Evolutionary conservation across 2,329 filamentous ascomycete genomes (phyloP), one percentile per base, ranked within the genome.

Genomic region (Claviceps humidiphila): DNA sequence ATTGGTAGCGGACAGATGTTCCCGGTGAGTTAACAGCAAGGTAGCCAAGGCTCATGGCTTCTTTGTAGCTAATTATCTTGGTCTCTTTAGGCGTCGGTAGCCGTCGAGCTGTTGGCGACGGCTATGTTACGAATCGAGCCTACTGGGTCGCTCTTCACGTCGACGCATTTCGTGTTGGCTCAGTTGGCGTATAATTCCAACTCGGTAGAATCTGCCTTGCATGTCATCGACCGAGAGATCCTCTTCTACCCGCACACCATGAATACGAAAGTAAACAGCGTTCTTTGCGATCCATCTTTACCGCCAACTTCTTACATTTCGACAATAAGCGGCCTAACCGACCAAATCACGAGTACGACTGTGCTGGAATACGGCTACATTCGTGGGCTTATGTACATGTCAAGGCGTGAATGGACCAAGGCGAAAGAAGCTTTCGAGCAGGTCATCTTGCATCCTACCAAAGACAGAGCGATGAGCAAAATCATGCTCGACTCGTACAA

Each of bases 401-500:
- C 74, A 2, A 65, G 74, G 49, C 72, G 76, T 53, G 68, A 80
- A 55, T 90, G 85, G 84, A 62, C 67, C 17, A 77, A 76, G 53
- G 84, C 85, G 0, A 68, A 75, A 16, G 74, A 74, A 40, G 80
- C 82, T 34, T 74, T 89, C 26, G 78, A 81, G 58, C 74, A 79
- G 54, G 77, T 80, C 44, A 72, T 95, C 39, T 78, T 82, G 3
- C 82, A 83, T 53, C 87, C 89, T 0, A 73, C 75, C 0, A 74
- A 72, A 50, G 82, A 82, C 20, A 71, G 74, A 37, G 75, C 80
- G 39, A 74, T 81, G 13, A 91, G 84, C 66, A 84, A 82, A 64
- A 75, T 94, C 49, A 93, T 93, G 85, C 74, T 86, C 4, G 89
- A 95, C 58, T 87, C 88, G 5, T 91, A 95, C 73, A 94, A 91